Base-by-base conservation (phyloP, 805 yeast species). In the Saccharomycopsis vini region DNA sequence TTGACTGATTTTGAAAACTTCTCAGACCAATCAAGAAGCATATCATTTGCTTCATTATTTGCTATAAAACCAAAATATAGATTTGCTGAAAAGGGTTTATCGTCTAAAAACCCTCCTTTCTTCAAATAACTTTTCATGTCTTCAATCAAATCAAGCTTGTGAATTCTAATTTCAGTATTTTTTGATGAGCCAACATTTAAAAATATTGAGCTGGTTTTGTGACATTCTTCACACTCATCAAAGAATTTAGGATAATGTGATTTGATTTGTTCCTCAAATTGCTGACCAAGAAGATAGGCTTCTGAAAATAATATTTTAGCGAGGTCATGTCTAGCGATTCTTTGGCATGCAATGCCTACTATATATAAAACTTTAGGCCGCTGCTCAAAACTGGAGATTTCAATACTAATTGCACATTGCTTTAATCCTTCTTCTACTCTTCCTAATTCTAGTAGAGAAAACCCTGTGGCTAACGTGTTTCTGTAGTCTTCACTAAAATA, bases 341-440 rank as follows among this genome's bases (percentile, higher is more conserved):
- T 24, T 5, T 30, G 5, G 15, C 33, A 30, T 5, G 16, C 16
- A 7, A 10, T 30, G 9, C 33, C 33, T 5, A 16, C 33, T n/a
- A 30, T 9, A 18, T 33, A 33, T 13, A 33, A 18, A 16, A 6
- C 21, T 18, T 20, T 38, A n/a, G 43, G 43, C 21, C 43, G 37
- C 13, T 42, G n/a, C n/a, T 24, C 9, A 19, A 36, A 16, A 36
- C 7, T 13, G 50, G 43, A 19, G 31, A 40, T 20, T 36, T 47
- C 51, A 10, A 47, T 22, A 5, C 42, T 42, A 12, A 47, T 12
- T 3, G 46, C 40, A 35, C 51, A 45, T 23, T 44, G 48, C 30
- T 20, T 15, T 3, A 41, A 13, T 13, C 51, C 51, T 12, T 39
- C 41, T 9, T 32, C 32, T 1, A 30, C 19, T 4, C 43, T 36